phyloP scores from a whole-genome alignment of 495 filamentous ascomycete species.

The Friedmanniomyces endolithicus region DNA sequence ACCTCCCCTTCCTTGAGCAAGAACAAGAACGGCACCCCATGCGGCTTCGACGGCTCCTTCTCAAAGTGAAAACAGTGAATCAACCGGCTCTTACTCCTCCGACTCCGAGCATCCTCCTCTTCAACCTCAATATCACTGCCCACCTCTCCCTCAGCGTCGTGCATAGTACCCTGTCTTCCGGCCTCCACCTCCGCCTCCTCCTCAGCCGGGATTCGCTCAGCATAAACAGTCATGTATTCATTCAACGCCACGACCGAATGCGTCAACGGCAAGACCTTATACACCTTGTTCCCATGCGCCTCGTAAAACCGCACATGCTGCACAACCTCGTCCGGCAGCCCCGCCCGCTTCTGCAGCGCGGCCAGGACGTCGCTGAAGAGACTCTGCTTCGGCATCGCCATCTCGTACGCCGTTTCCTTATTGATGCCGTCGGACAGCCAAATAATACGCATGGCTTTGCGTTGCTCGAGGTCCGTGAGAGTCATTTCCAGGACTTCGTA shows the following conservation, averaged over 20 bases:
- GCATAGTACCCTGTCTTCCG: constrained; percentile 39
- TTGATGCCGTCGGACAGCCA: constrained; percentile 80
- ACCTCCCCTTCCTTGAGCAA: constrained; percentile 75
- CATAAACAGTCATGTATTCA: constrained; percentile 75
- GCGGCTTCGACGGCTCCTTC: constrained; percentile 61
- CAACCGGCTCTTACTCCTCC: constrained; percentile 34
- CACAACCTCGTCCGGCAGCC: constrained; percentile 55
- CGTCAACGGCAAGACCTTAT: constrained; percentile 53
- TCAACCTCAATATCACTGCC: constrained; percentile 52
- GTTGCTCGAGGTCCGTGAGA: constrained; percentile 80
- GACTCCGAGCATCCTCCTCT: background rate
- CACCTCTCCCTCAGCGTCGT: too few species aligned
- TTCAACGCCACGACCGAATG: constrained; percentile 59
- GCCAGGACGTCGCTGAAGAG: constrained; percentile 62
- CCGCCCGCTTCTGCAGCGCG: constrained; percentile 46
- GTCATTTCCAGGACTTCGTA: constrained; percentile 92
- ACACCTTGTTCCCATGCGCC: constrained; percentile 61
- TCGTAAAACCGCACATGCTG: constrained; percentile 66
- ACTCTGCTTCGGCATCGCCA: constrained; percentile 75
- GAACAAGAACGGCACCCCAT: constrained; percentile 85
- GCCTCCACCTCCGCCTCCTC: constrained; percentile 35
- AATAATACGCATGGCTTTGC: constrained; percentile 68
- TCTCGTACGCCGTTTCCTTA: constrained; percentile 73
- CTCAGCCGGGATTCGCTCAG: constrained; percentile 69
- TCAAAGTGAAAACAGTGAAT: constrained; percentile 87